Base-by-base conservation (phyloP, 306 rosid species). In the cucumber (Cucumis sativus) region DNA sequence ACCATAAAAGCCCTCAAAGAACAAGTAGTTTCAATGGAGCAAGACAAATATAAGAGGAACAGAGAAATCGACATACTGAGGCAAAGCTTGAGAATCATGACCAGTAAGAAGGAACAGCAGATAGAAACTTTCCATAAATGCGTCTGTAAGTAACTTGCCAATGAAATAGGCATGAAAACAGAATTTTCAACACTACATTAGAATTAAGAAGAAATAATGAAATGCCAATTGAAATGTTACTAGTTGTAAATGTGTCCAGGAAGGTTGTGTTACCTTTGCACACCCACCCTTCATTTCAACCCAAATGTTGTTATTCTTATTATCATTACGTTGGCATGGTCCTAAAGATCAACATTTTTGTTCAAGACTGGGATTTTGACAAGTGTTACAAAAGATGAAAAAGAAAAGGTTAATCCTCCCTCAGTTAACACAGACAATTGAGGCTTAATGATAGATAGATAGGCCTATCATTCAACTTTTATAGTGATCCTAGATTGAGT, bases 11-110 rank as follows among this genome's bases (percentile, higher is more conserved):
- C 75, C 60, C 78, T 92, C 13, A 83, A 83, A 79, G 81, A 82
- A 20, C 80, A 81, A 47, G 63, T 91, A 33, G 87, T 55, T 83
- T 82, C 89, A 6, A 77, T 86, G 88, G 92, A 85, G 86, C 80
- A 86, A 58, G 96, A 88, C 25, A 83, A 84, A 63, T 52, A 82
- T 81, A 92, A 81, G 79, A 87, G 82, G 51, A 96, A 91, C 51
- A 81, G 89, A 66, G 98, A 95, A 80, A 86, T 89, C 75, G 98
- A 95, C 80, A 87, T 95, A 79, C 79, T 95, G 68, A 95, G 88
- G 87, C 99, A 95, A 63, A 95, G 99, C 80, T 81, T 92, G 55
- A 88, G 93, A 84, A 95, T 95, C 62, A 85, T 95, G 87, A 87
- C 82, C 78, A 72, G 79, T 79, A 85, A 88, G 84, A 87, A 80